phyloP scores from a whole-genome alignment of 2,329 filamentous ascomycete species.

The Xylariaceae sp. region DNA sequence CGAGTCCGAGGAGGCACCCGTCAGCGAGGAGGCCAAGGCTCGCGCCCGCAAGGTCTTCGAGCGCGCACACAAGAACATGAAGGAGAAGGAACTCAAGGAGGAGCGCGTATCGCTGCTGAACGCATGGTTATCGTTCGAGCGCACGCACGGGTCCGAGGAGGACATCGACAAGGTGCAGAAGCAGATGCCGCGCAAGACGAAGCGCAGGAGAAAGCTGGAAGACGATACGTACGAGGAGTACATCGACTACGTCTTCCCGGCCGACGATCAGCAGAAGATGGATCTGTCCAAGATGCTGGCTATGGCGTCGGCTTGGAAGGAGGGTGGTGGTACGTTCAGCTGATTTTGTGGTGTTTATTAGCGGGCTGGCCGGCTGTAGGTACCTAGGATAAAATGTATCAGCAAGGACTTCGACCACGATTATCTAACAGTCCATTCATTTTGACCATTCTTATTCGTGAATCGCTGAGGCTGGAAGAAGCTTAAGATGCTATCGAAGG shows the following conservation, averaged over 20 bases:
- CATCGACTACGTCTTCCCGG: constrained; percentile 94
- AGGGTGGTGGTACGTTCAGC: constrained; percentile 39
- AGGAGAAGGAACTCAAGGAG: constrained; percentile 84
- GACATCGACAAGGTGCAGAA: constrained; percentile 80
- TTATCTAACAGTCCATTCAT: rapidly evolving
- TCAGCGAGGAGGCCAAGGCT: constrained; percentile 77
- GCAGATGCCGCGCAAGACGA: constrained; percentile 89
- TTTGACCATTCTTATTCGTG: no score
- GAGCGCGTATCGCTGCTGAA: constrained; percentile 89
- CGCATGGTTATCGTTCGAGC: constrained; percentile 89
- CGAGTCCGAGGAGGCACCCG: constrained; percentile 59
- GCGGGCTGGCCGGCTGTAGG: background rate
- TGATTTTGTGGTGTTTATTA: background rate
- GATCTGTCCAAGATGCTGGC: constrained; percentile 79
- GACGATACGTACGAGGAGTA: constrained; percentile 96
- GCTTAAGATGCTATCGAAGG: no score
- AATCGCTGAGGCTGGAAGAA: no score
- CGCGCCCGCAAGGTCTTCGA: constrained; percentile 80
- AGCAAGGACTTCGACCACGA: no score
- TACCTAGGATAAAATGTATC: no score
- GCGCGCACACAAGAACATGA: constrained; percentile 79
- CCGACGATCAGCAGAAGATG: constrained; percentile 80
- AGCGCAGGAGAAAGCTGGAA: constrained; percentile 86
- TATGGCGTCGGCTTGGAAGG: constrained; percentile 85
- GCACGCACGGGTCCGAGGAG: constrained; percentile 68